Conservation (phyloP, 2,329 filamentous ascomycete genomes). For the Trichoderma afroharzianum region DNA sequence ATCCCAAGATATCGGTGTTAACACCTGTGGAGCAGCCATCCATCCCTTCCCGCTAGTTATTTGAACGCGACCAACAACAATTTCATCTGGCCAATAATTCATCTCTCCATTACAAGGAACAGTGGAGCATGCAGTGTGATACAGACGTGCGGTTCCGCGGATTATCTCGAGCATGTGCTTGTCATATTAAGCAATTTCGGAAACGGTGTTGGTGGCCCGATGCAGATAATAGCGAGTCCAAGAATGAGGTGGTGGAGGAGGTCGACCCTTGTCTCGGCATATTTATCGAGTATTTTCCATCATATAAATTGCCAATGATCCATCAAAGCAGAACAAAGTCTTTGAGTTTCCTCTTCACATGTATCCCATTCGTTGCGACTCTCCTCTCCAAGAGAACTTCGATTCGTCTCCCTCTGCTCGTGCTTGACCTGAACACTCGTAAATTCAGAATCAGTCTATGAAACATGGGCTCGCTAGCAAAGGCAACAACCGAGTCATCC, state of each 20-base stretch:
- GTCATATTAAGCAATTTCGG: not conserved
- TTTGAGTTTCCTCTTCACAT: not conserved
- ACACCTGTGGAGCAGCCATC: not conserved
- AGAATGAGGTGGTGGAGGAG: not conserved
- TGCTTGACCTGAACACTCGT: not conserved
- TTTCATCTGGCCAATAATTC: not conserved
- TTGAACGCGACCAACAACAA: not conserved
- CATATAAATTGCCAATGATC: not conserved
- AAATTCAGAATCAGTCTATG: not conserved
- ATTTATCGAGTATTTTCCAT: fast-evolving
- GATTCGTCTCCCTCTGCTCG: not conserved
- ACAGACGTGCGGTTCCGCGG: not conserved
- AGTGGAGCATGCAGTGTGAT: not conserved
- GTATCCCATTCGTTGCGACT: not conserved
- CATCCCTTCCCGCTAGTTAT: not conserved
- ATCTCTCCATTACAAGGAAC: not conserved
- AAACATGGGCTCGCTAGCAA: constrained; percentile 12
- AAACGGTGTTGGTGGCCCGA: not conserved
- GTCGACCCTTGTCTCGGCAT: not conserved
- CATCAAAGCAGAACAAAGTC: not conserved
- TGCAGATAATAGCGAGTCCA: not conserved
- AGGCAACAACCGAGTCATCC: constrained; percentile 3
- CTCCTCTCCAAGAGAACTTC: not conserved
- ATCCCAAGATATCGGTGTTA: not conserved
- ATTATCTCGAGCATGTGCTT: not conserved